phyloP scores from a whole-genome alignment of 805 yeast genomes.

The Suhomyces pyralidae region DNA sequence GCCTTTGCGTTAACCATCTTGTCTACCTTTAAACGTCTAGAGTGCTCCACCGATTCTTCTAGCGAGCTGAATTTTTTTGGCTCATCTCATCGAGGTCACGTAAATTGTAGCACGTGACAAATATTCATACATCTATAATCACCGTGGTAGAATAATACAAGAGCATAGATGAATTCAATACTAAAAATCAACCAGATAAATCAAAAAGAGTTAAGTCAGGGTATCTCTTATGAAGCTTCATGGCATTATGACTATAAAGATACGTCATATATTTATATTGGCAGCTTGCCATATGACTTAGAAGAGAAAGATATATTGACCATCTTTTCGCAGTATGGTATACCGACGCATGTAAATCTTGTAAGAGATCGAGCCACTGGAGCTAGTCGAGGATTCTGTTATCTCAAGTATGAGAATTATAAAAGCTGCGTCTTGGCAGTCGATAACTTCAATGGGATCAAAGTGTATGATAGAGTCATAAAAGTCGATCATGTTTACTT shows the following conservation, averaged over 20 bases:
- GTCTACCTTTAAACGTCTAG: background rate
- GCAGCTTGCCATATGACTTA: constrained; percentile 60
- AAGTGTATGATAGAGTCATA: constrained; percentile 46
- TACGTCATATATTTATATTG: constrained; percentile 75
- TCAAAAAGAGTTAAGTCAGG: constrained; percentile 61
- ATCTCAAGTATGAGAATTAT: constrained; percentile 78
- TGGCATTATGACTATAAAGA: constrained; percentile 89
- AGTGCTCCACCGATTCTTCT: background rate
- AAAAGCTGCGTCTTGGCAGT: constrained; percentile 79
- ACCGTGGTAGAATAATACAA: background rate
- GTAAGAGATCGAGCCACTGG: constrained; percentile 62
- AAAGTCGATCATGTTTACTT: constrained; percentile 73
- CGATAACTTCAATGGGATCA: constrained; percentile 78
- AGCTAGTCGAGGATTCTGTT: constrained; percentile 72
- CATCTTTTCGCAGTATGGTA: constrained; percentile 86
- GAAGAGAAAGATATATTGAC: constrained; percentile 74
- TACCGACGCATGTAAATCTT: constrained; percentile 72
- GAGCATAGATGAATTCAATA: constrained; percentile 33
- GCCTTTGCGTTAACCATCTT: constrained; percentile 2
- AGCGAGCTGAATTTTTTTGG: constrained; percentile 2
- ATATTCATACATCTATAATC: background rate
- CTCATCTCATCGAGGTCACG: constrained; percentile 7
- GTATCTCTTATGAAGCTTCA: constrained; percentile 60
- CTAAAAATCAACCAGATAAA: constrained; percentile 54
- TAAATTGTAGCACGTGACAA: background rate